Evolutionary conservation across 148 eudicot species (phyloP), one percentile per base, ranked within the genome.

Genomic region (Polygonum aviculare): DNA sequence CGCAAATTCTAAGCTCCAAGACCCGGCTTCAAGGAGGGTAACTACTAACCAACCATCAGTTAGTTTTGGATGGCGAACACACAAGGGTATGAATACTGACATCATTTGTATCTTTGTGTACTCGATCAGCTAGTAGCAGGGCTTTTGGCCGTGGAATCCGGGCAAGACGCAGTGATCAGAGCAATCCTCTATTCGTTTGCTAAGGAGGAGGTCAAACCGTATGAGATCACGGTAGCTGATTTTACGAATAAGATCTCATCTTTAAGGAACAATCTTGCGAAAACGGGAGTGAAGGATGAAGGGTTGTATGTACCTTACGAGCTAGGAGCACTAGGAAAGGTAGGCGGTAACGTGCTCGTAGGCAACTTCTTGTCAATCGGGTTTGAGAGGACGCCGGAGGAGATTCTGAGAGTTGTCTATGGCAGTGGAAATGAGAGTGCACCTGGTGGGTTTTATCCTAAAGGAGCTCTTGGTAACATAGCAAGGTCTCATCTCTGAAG

Each of bases 91-190:
- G 31, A 12, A 49, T 16, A 4, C 38, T 63, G 14, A 63, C 44
- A 67, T 26, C 36, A 45, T 19, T 67, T 8, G 19, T 54, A 54
- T 7, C 36, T 22, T 62, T 62, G 16, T 62, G 0, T 26, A 8
- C 31, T 26, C 12, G 31, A 26, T 72, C 86, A 93, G 93, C 84
- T 92, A 11, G 91, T 94, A 51, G 97, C 96, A 12, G 91, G 94
- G 73, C 86, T 92, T 10, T 21, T 94, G 45, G 97, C 94, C 0
- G 96, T 92, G 72, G 92, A 92, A 60, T 85, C 98, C 26, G 98
- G 98, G 39, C 98, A 94, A 74, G 98, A 94, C 26, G 98, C 97
- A 10, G 90, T 94, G 2, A 76, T 92, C 38, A 81, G 98, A 76
- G 75, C 86, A 33, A 62, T 94, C 5, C 87, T 94, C 2, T 94